These are phyloP conservation scores for Polyplosphaeria fusca DNA, from an alignment of 495 filamentous ascomycete genomes.

Conservation along the genomic window DNA sequence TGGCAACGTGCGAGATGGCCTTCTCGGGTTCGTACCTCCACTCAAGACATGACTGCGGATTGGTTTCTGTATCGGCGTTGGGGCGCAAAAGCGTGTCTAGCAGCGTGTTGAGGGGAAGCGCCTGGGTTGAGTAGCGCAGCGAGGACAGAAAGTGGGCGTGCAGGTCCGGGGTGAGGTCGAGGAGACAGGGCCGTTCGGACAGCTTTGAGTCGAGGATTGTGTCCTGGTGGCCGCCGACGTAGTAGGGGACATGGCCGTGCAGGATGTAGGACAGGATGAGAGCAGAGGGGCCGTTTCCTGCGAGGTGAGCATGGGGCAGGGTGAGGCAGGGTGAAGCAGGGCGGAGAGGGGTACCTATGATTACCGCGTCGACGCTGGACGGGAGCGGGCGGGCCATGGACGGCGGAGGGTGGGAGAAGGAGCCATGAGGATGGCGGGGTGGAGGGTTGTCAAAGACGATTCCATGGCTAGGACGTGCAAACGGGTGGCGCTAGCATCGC, in stretches of 20 bases:
- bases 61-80: constrained; percentile 58
- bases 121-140: constrained; percentile 63
- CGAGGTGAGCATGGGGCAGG: neutral
- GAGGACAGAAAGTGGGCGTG: constrained; percentile 60
- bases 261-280: constrained; percentile 67
- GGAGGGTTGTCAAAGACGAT: too few relatives aligned
- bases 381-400: constrained; percentile 34
- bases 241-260: constrained; percentile 62
- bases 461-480: too few relatives aligned
- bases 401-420: constrained; percentile 15
- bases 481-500: too few relatives aligned
- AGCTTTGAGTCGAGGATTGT: constrained; percentile 58
- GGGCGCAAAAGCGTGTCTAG: constrained; percentile 65
- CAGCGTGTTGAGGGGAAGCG: constrained; percentile 62
- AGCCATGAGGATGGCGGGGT: constrained; percentile 32
- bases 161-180: constrained; percentile 49
- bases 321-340: neutral
- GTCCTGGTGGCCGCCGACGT: constrained; percentile 60
- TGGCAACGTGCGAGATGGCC: constrained; percentile 56
- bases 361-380: constrained; percentile 40
- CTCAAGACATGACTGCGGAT: constrained; percentile 51
- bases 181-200: constrained; percentile 43
- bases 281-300: constrained; percentile 63
- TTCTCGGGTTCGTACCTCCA: constrained; percentile 55
- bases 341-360: constrained; percentile 37